Evolutionary conservation across 2,329 filamentous ascomycete genomes (phyloP).

Genomic region (Penicillium crustosum): DNA sequence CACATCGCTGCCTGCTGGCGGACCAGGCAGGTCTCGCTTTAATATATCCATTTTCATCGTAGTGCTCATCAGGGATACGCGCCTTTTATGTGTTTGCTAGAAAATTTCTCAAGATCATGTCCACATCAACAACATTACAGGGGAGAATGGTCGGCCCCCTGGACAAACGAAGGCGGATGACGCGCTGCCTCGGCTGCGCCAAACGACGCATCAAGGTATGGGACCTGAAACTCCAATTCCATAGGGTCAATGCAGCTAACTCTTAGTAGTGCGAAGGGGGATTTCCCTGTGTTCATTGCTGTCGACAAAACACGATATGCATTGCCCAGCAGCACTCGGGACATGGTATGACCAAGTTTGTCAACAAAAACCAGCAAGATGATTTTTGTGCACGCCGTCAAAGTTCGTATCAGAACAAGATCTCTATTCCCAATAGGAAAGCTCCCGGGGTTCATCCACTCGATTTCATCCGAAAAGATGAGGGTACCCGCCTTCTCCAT

Average conservation of each 20-base stretch:
- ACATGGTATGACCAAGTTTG: background rate
- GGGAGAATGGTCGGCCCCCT: constrained; percentile 6
- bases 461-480: background rate
- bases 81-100: background rate
- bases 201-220: constrained; percentile 10
- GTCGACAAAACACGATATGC: background rate
- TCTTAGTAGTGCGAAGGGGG: background rate
- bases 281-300: background rate
- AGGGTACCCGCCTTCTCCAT: background rate
- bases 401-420: background rate
- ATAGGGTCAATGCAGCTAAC: background rate
- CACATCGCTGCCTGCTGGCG: background rate
- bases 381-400: background rate
- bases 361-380: background rate
- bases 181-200: constrained; percentile 5
- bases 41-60: background rate
- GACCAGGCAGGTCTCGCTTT: background rate
- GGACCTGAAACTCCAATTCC: background rate
- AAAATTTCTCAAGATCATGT: background rate
- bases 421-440: background rate
- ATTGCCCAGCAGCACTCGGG: constrained; percentile 1
- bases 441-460: background rate
- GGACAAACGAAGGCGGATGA: constrained; percentile 8
- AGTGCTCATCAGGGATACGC: background rate
- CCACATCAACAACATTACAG: background rate